These are phyloP conservation scores for Tylopilus felleus DNA, from an alignment of 768 basidiomycete species.

Conservation along the genomic window DNA sequence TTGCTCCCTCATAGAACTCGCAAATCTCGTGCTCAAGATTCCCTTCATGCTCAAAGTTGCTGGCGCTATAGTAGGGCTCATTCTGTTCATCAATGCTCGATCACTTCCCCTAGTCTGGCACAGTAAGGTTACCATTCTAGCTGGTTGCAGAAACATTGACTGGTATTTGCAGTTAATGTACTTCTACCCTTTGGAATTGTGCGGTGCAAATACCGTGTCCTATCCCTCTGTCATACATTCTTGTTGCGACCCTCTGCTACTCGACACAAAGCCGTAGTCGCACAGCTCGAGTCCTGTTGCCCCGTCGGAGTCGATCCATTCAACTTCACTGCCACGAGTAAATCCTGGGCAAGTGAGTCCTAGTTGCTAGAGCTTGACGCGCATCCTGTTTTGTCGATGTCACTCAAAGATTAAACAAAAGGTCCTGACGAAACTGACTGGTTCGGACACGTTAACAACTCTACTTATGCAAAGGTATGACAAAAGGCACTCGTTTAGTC, in stretches of 20 bases:
- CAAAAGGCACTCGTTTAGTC: not conserved
- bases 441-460: slow-evolving; percentile 16
- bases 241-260: slow-evolving; percentile 5
- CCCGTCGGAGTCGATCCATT: slow-evolving; percentile 18
- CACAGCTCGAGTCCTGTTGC: slow-evolving; percentile 12
- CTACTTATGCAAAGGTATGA: slow-evolving; percentile 14
- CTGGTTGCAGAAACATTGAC: not conserved
- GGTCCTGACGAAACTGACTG: slow-evolving; percentile 20
- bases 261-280: slow-evolving; percentile 11
- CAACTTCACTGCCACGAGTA: slow-evolving; percentile 1
- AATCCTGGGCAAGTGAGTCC: slow-evolving; percentile 17
- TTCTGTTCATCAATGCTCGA: slow-evolving; percentile 12
- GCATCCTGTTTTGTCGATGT: not conserved
- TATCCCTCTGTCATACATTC: slow-evolving; percentile 6
- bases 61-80: not conserved
- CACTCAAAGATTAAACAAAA: slow-evolving; percentile 3
- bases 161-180: slow-evolving; percentile 1
- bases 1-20: not conserved
- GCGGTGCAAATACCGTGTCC: slow-evolving; percentile 6
- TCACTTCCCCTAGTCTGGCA: slow-evolving; percentile 15
- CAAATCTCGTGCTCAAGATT: not conserved
- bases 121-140: slow-evolving; percentile 2
- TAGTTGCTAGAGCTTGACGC: not conserved
- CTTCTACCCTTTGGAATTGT: slow-evolving; percentile 12
- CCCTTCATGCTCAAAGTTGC: not conserved